A percentile compares a stretch with the other conserved stretches of the same genome.
phyloP scores from a whole-genome alignment of 2,329 filamentous ascomycete species.

The Aspergillus alliaceus region DNA sequence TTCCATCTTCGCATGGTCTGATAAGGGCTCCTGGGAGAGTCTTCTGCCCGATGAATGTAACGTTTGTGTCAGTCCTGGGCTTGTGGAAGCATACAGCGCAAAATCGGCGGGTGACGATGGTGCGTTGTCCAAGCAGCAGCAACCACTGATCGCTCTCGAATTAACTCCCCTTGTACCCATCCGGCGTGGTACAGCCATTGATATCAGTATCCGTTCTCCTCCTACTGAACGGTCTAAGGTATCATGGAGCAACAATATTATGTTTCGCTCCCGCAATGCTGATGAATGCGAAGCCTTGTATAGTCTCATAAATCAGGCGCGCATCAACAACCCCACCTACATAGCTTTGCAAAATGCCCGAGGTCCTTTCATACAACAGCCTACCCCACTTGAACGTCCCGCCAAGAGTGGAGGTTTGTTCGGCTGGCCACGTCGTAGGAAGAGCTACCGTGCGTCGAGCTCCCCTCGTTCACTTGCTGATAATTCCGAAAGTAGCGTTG shows the following conservation, averaged over 20 bases:
- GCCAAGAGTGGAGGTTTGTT: constrained; percentile 44
- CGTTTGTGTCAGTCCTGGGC: constrained; percentile 62
- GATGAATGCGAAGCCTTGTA: constrained; percentile 82
- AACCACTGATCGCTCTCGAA: constrained; percentile 69
- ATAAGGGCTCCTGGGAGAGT: constrained; percentile 61
- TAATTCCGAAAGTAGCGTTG: constrained; percentile 73
- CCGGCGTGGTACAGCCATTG: constrained; percentile 84
- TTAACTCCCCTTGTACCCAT: constrained; percentile 89
- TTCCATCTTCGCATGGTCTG: constrained; percentile 64
- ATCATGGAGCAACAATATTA: constrained; percentile 73
- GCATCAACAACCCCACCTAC: constrained; percentile 91
- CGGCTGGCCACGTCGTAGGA: constrained; percentile 52
- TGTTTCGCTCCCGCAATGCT: constrained; percentile 78
- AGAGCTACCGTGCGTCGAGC: constrained; percentile 59
- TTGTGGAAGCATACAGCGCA: constrained; percentile 64
- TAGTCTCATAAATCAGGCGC: constrained; percentile 79
- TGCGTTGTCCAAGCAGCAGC: constrained; percentile 24
- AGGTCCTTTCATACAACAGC: constrained; percentile 57
- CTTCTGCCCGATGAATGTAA: constrained; percentile 63
- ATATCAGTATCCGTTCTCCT: constrained; percentile 90
- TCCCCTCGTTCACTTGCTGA: constrained; percentile 56
- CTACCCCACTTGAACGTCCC: constrained; percentile 48
- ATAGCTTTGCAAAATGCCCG: constrained; percentile 74
- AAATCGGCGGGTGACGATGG: constrained; percentile 37
- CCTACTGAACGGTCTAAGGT: constrained; percentile 72